phyloP scores from a whole-genome alignment of 129 eudicot species.

The Artemisia tridentata region DNA sequence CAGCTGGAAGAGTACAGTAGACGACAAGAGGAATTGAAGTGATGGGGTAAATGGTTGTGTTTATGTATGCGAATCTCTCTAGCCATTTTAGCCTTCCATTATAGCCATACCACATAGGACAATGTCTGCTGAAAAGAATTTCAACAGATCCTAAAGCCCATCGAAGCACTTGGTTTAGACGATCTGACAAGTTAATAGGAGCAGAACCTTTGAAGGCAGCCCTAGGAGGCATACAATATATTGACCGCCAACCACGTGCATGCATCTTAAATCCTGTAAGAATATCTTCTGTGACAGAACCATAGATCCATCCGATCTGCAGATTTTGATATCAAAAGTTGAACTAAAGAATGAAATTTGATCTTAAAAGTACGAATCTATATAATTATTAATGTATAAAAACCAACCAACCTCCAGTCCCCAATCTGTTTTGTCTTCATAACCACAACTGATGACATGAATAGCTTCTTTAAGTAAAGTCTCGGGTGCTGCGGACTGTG shows the following conservation, averaged over 20 bases:
- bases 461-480: constrained; percentile 96
- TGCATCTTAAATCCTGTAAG: constrained; percentile 97
- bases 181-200: constrained; percentile 94
- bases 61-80: constrained; percentile 85
- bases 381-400: background rate
- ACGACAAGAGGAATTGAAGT: constrained; percentile 77
- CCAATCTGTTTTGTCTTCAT: constrained; percentile 98
- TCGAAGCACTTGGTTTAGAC: constrained; percentile 94
- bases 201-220: constrained; percentile 98
- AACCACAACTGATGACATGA: constrained; percentile 98
- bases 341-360: background rate
- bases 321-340: constrained; percentile 18
- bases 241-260: constrained; percentile 97
- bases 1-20: constrained; percentile 91
- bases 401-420: constrained; percentile 65
- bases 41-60: constrained; percentile 88
- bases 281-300: constrained; percentile 97
- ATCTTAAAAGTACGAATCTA: background rate
- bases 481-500: constrained; percentile 92
- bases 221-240: constrained; percentile 86
- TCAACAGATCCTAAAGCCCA: constrained; percentile 99
- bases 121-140: constrained; percentile 88
- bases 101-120: constrained; percentile 94
- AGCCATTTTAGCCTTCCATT: constrained; percentile 87
- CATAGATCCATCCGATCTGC: constrained; percentile 99